Evolutionary conservation across 2,329 filamentous ascomycete species (phyloP), one percentile per base, ranked within the genome.

Genomic region (Calonectria henricotiae): DNA sequence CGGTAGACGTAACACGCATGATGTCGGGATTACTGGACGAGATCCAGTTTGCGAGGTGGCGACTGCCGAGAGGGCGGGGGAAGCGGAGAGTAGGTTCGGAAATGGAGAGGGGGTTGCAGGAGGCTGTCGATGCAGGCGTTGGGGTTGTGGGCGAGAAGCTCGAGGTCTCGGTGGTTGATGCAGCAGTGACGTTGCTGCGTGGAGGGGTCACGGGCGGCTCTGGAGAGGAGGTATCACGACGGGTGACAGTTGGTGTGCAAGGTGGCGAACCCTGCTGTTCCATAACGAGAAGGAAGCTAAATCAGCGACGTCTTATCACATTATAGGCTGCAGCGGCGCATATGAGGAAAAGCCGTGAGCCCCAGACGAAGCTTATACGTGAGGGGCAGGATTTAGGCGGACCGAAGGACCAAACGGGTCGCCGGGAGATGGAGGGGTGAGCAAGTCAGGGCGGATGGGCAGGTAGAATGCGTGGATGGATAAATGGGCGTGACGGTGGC

Each of bases 41-140:
- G 60, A 91, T 83, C 88, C 88, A 90, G 83, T 88, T 87, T 75
- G 88, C 88, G 46, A 91, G 86, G 61, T 85, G 83, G 66, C 84
- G 84, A 73, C 86, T 90, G 64, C 87, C 89, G 76, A 86, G 84
- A 0, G 89, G 89, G 49, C 82, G 84, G 66, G 89, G 89, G 67
- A 90, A 90, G 68, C 88, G 86, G 54, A 91, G 84, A 32, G 83
- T 84, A 5, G 87, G 87, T 63, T 86, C 83, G 49, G 87, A 86
- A 43, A 75, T 78, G 35, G 84, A 83, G 37, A 83, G 74, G 46
- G 69, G 72, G 27, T 37, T 69, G 68, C 55, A 75, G 55, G 62
- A 73, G 43, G 70, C 35, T 39, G 67, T 47, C 37, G 73, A 43
- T 13, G 47, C 43, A 49, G 64, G 62, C 32, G 71, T 72, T 55